A percentile compares a stretch with the other conserved stretches of the same genome.
Evolutionary conservation across 164 flowering plant genomes (phyloP).

Genomic region (Magnolia officinalis): DNA sequence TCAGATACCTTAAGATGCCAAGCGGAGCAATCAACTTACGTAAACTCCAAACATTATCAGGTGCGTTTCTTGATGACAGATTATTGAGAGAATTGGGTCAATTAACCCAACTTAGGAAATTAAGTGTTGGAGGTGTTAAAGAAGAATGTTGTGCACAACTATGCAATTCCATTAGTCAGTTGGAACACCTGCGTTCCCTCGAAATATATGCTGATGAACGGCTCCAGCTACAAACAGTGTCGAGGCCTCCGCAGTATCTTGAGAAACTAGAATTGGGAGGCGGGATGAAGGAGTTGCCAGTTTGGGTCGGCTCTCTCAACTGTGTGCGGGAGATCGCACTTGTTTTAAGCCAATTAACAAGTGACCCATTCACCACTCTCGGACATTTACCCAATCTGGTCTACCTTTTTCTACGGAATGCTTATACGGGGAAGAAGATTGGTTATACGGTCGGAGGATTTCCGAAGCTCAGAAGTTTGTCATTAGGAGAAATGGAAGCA

Average conservation of each 20-base stretch:
- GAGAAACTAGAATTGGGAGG: not conserved
- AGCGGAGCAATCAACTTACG: slow-evolving; percentile 22
- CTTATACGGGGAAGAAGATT: not conserved
- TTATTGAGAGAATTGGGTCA: slow-evolving; percentile 14
- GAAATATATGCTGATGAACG: not conserved
- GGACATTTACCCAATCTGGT: not conserved
- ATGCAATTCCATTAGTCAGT: not conserved
- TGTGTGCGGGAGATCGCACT: not conserved
- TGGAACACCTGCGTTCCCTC: not conserved
- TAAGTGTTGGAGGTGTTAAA: slow-evolving; percentile 17
- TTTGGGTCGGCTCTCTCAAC: not conserved
- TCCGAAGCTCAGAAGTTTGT: not conserved
- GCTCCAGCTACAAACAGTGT: slow-evolving; percentile 10
- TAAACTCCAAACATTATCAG: slow-evolving; percentile 19
- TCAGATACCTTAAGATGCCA: not conserved
- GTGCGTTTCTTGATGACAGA: slow-evolving; percentile 13
- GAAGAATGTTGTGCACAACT: slow-evolving; percentile 18
- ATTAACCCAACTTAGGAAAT: slow-evolving; percentile 13
- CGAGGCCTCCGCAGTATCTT: slow-evolving; percentile 7
- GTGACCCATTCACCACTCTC: not conserved
- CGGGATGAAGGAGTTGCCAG: not conserved
- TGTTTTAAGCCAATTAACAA: not conserved
- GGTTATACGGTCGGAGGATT: not conserved
- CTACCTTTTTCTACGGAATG: not conserved
- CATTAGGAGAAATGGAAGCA: not conserved